Percentiles rank a stretch among this genome's conserved stretches.
Conservation (phyloP, 331 rosid genomes). For the Quercus phellos region DNA sequence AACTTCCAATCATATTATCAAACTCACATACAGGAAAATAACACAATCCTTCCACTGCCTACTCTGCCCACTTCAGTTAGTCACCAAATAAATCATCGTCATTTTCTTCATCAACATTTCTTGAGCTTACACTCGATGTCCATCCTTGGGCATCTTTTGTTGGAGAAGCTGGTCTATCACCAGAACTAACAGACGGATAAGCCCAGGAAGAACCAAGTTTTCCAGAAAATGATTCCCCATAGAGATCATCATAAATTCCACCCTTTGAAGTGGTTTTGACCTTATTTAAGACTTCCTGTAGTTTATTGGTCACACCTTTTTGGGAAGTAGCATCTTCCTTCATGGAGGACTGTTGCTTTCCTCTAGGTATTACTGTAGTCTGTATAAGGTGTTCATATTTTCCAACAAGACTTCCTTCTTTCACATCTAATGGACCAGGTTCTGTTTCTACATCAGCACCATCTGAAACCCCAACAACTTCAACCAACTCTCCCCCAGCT, state of each 20-base stretch:
- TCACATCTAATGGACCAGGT: conserved; percentile 92
- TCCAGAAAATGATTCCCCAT: conserved; percentile 74
- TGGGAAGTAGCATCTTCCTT: conserved; percentile 57
- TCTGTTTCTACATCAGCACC: conserved; percentile 92
- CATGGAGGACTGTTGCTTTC: conserved; percentile 60
- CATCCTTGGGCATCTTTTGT: conserved; percentile 37
- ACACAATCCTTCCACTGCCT: conserved; percentile 21
- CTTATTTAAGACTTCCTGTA: conserved; percentile 81
- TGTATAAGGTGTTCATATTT: conserved; percentile 93
- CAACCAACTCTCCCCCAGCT: conserved; percentile 85
- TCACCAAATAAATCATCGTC: conserved; percentile 95
- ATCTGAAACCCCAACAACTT: conserved; percentile 88
- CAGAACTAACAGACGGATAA: conserved; percentile 42
- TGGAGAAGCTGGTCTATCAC: conserved; percentile 29
- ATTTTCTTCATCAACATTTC: conserved; percentile 42
- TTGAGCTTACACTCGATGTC: conserved; percentile 33
- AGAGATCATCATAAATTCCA: conserved; percentile 84
- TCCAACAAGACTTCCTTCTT: conserved; percentile 97
- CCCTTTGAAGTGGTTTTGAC: conserved; percentile 62
- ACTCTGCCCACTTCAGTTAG: conserved; percentile 27
- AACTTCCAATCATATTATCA: conserved; percentile 25
- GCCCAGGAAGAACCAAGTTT: conserved; percentile 96
- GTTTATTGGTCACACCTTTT: conserved; percentile 86
- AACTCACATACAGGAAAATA: conserved; percentile 25
- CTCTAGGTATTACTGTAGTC: conserved; percentile 82